phyloP scores from a whole-genome alignment of 352 stramenopile species.

The Peronosclerospora sorghi region DNA sequence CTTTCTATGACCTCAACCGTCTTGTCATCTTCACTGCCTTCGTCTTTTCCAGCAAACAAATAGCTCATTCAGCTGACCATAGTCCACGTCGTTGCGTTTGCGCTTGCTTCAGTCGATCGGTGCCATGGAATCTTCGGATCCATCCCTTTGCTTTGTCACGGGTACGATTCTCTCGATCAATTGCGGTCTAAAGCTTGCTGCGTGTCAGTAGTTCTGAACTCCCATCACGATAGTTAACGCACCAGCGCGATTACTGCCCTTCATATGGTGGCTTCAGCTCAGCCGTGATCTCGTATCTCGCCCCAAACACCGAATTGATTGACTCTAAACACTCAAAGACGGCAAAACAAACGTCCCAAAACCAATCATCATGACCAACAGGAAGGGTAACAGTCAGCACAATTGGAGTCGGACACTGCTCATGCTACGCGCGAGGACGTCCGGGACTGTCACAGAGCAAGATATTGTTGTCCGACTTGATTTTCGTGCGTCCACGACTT shows the following conservation, averaged over 20 bases:
- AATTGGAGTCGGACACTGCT: slow-evolving; percentile 54
- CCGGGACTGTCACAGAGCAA: slow-evolving; percentile 65
- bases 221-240: slow-evolving; percentile 46
- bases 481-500: slow-evolving; percentile 49
- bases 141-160: slow-evolving; percentile 7
- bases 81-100: slow-evolving; percentile 70
- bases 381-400: slow-evolving; percentile 55
- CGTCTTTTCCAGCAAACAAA: slow-evolving; percentile 67
- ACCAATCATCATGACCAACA: slow-evolving; percentile 57
- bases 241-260: slow-evolving; percentile 35
- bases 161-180: slow-evolving; percentile 20
- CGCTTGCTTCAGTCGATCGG: slow-evolving; percentile 66
- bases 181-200: slow-evolving; percentile 17
- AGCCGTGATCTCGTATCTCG: slow-evolving; percentile 52
- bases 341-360: slow-evolving; percentile 64
- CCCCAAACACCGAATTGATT: too few relatives aligned
- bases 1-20: slow-evolving; percentile 36
- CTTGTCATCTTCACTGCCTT: slow-evolving; percentile 40
- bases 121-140: slow-evolving; percentile 15
- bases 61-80: slow-evolving; percentile 60
- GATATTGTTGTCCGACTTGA: slow-evolving; percentile 69
- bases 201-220: slow-evolving; percentile 30
- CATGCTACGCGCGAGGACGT: slow-evolving; percentile 72
- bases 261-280: slow-evolving; percentile 13
- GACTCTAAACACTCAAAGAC: too few relatives aligned